phyloP scores from a whole-genome alignment of 805 yeast genomes.

The Candida sonorensis region DNA sequence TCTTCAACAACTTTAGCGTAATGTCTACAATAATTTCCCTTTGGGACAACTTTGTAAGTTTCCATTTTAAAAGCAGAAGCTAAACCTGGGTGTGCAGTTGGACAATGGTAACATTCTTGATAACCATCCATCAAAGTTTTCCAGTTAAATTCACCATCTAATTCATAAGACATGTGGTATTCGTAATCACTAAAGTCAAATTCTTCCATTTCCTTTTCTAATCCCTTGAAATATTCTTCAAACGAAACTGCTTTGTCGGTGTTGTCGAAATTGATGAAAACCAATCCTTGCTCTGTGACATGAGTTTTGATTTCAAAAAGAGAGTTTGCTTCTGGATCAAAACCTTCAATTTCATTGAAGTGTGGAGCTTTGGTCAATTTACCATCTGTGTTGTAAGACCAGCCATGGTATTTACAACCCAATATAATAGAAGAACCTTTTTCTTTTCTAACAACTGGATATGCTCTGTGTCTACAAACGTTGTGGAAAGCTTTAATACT shows the following conservation, averaged over 20 bases:
- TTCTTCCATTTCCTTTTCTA: conserved; percentile 46
- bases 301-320: conserved; percentile 49
- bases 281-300: conserved; percentile 48
- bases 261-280: conserved; percentile 49
- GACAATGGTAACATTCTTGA: conserved; percentile 64
- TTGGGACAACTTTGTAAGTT: conserved; percentile 59
- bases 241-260: conserved; percentile 38
- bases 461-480: conserved; percentile 60
- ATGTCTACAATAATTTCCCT: conserved; percentile 53
- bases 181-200: conserved; percentile 56
- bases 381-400: conserved; percentile 62
- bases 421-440: conserved; percentile 51
- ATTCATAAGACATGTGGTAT: conserved; percentile 57
- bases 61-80: conserved; percentile 53
- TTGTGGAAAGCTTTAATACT: conserved; percentile 55
- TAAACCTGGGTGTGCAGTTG: conserved; percentile 61
- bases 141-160: conserved; percentile 61
- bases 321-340: conserved; percentile 48
- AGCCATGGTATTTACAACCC: conserved; percentile 60
- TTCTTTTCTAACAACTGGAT: conserved; percentile 53
- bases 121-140: conserved; percentile 63
- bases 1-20: conserved; percentile 47
- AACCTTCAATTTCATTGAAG: conserved; percentile 52
- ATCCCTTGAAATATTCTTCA: conserved; percentile 46
- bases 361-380: conserved; percentile 54